Evolutionary conservation across 2,329 filamentous ascomycete genomes (phyloP).

Genomic region (Nemania abortiva): DNA sequence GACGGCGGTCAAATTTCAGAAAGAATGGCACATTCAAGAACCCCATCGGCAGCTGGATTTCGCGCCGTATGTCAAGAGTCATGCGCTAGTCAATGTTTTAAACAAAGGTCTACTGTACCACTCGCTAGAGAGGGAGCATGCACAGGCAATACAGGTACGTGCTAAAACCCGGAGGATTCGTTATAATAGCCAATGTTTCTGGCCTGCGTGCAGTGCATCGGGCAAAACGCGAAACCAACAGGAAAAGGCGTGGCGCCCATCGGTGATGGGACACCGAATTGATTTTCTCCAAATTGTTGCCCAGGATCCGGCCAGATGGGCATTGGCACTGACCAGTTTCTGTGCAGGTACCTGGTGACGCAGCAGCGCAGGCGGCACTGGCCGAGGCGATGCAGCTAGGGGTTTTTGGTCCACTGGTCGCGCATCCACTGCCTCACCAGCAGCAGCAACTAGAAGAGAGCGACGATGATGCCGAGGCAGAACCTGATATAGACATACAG

Average conservation of each 20-base stretch:
- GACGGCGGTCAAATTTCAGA: constrained; percentile 75
- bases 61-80: constrained; percentile 73
- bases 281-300: constrained; percentile 44
- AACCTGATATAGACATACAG: constrained; percentile 46
- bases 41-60: constrained; percentile 73
- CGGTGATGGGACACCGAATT: constrained; percentile 43
- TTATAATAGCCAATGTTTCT: constrained; percentile 29
- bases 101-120: constrained; percentile 74
- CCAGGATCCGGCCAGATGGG: constrained; percentile 49
- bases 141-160: constrained; percentile 62
- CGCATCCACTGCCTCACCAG: constrained; percentile 57
- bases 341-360: constrained; percentile 64
- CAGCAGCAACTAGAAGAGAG: constrained; percentile 51
- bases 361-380: constrained; percentile 57
- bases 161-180: constrained; percentile 24
- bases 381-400: constrained; percentile 63
- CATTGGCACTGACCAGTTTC: constrained; percentile 58
- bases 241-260: constrained; percentile 31
- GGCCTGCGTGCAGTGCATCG: constrained; percentile 40
- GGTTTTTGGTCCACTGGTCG: constrained; percentile 68
- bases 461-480: constrained; percentile 50
- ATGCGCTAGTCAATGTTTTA: constrained; percentile 72
- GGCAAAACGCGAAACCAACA: constrained; percentile 43
- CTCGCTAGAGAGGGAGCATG: constrained; percentile 68
- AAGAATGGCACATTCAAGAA: constrained; percentile 74